Evolutionary conservation across 441 rosid genomes (phyloP).

Genomic region (Croton laevigatus): DNA sequence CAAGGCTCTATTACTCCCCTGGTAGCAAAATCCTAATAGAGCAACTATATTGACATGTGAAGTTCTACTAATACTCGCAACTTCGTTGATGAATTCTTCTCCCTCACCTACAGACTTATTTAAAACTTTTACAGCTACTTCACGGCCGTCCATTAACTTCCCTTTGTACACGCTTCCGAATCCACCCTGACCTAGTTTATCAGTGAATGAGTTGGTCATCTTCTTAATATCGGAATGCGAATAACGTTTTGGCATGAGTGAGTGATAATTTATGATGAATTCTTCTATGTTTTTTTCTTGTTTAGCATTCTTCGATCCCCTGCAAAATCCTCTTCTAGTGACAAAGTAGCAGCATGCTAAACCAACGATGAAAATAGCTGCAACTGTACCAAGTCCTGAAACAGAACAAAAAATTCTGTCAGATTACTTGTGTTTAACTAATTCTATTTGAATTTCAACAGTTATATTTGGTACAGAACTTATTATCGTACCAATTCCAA

Average conservation of each 20-base stretch:
- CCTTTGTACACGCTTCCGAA: constrained; percentile 7
- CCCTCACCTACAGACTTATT: neutral
- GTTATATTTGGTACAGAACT: too few species aligned
- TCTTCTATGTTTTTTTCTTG: neutral
- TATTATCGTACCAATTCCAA: too few species aligned
- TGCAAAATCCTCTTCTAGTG: neutral
- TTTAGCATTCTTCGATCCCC: neutral
- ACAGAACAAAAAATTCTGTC: neutral
- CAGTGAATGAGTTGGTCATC: neutral
- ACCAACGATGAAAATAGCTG: neutral
- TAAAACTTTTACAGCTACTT: neutral
- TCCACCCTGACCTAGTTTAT: constrained; percentile 6
- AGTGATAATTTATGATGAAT: neutral
- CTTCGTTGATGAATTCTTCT: constrained; percentile 18
- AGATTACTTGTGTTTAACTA: neutral
- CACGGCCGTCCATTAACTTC: neutral
- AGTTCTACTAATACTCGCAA: too few species aligned
- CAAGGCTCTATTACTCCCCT: too few species aligned
- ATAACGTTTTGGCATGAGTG: neutral
- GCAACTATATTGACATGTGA: constrained; percentile 11
- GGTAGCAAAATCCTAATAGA: constrained; percentile 8
- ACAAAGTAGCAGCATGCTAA: neutral
- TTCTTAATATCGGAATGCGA: constrained; percentile 1
- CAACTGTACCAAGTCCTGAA: neutral
- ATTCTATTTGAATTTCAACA: neutral